Base-by-base conservation (phyloP, 176 grass and related monocot genomes). In the Oryza brachyantha region DNA sequence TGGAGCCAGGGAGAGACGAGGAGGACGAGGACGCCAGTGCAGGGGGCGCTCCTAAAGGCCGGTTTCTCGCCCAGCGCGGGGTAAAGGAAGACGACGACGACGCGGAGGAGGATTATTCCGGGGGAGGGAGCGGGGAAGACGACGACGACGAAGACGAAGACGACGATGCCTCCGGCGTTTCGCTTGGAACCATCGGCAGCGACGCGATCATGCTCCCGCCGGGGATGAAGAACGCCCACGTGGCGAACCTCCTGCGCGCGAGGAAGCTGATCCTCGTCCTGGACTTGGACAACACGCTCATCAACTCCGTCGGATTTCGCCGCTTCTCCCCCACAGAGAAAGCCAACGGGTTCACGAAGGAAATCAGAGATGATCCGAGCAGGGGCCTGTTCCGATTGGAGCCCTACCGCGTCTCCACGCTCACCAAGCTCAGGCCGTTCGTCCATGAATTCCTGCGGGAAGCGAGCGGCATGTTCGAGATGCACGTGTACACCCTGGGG, bases 341-440 rank as follows among this genome's bases (percentile, higher is more conserved):
- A 22, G 74, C 55, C 79, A 55, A 67, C 34, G 46, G 61, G 35
- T 25, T 83, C 34, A 58, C 46, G 26, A 2, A 0, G 10, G 0
- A 3, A 61, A 19, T 13, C 24, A 10, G 13, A 74, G 86, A 89
- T 54, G 81, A 96, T 32, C 57, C 89, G 13, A 12, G 66, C 57
- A 81, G 14, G 54, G 88, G 84, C 65, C 71, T 96, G n/a, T 92
- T 87, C 31, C 79, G 48, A 25, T 28, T 95, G 19, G 42, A 48
- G n/a, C 70, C 78, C 24, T 26, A 75, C 19, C 57, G n/a, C 31
- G 4, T 4, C 31, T 4, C 31, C 27, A 68, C 67, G 88, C 68
- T 95, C 80, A 70, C 84, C 66, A 95, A 95, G 65, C 73, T 95
- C 41, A 82, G 89, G 28, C 89, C 89, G 4, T 95, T 92, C 74